Base-by-base conservation (phyloP, 164 flowering plant genomes). In the Cinnamomum chago region DNA sequence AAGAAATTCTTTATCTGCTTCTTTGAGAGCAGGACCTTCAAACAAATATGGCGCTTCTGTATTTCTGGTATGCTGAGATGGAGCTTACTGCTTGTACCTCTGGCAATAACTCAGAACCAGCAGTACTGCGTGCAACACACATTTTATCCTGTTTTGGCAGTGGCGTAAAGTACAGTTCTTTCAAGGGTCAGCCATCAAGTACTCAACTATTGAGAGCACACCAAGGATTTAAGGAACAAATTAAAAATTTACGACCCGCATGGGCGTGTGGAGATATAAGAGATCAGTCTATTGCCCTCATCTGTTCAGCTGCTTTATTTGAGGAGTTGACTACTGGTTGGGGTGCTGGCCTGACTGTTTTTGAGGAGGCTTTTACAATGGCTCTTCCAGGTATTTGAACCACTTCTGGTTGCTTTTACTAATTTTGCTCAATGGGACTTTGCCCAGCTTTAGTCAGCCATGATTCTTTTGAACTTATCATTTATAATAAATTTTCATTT, bases 51-150 rank as follows among this genome's bases (percentile, higher is more conserved):
- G 84, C 95, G 75, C 86, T 95, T 58, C 70, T 95, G 72, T 89
- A 88, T 79, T 84, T 92, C 52, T 95, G 99, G 99, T 95, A 93
- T 84, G 91, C 97, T 62, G 94, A 93, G 75, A 72, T 84, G 81
- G 99, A 95, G 84, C 82, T 93, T 74, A 79, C 84, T 20, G 79
- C 81, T 73, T 67, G 70, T 71, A 30, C 18, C 71, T 62, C 74
- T 76, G 79, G 71, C 35, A 70, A 62, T 55, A 76, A 65, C 69
- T 52, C 74, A 18, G 92, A 89, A 50, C 81, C 95, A 70, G 79
- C 79, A 0, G 75, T 68, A 22, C 12, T 33, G 27, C 96, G 97
- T 79, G 97, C 91, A 67, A 50, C 88, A 68, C 94, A 95, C 75
- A 89, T 95, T 73, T 76, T 95, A 72, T 89, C 85, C 62, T 88